Percentiles rank a stretch among this genome's conserved stretches.
Conservation (phyloP, 495 filamentous ascomycete genomes). For the Penicillium nucicola region DNA sequence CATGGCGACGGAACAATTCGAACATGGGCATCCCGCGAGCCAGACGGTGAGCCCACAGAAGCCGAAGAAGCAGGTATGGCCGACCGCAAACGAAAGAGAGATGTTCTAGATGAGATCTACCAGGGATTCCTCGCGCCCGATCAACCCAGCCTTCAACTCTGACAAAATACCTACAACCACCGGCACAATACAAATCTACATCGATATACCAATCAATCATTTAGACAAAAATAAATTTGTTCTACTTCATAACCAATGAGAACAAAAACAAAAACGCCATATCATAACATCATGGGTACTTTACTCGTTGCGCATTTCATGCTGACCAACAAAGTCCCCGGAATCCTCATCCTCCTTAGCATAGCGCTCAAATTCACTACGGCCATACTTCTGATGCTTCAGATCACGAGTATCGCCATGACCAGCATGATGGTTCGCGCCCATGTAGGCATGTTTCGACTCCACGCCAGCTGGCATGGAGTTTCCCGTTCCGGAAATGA, state of each 20-base stretch:
- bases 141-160: constrained; percentile 3
- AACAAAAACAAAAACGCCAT: too few relatives aligned
- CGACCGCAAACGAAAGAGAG: constrained; percentile 49
- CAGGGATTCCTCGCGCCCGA: constrained; percentile 29
- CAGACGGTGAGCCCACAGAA: constrained; percentile 51
- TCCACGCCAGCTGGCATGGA: constrained; percentile 42
- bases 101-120: constrained; percentile 48
- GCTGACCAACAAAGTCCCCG: constrained; percentile 20
- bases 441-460: constrained; percentile 42
- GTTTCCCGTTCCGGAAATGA: constrained; percentile 51
- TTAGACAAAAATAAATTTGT: not conserved
- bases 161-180: not conserved
- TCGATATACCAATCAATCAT: not conserved
- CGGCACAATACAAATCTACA: not conserved
- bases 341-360: constrained; percentile 24
- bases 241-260: not conserved
- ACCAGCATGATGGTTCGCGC: constrained; percentile 29
- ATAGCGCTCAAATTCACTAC: constrained; percentile 39
- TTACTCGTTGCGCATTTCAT: constrained; percentile 12
- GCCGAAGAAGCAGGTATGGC: constrained; percentile 36
- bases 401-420: constrained; percentile 35
- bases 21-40: constrained; percentile 52
- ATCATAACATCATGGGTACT: constrained; percentile 1
- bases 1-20: constrained; percentile 52
- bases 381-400: constrained; percentile 42